Conservation (phyloP, 2,329 filamentous ascomycete genomes). For the Pseudogymnoascus sp. region DNA sequence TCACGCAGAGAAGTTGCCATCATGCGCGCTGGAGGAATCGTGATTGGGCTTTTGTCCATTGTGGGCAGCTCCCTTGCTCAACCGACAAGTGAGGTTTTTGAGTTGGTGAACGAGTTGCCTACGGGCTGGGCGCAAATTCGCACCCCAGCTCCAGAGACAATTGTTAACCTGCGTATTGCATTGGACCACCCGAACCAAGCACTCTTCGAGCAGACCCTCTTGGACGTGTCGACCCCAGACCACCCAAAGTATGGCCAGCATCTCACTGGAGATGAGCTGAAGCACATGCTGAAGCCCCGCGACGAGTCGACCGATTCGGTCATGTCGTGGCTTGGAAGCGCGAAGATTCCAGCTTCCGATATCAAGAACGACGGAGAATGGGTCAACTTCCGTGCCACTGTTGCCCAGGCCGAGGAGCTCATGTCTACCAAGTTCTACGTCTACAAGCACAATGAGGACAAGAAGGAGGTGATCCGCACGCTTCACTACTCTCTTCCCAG, state of each 20-base stretch:
- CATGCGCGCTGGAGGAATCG: slow-evolving; percentile 10
- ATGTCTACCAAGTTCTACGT: slow-evolving; percentile 25
- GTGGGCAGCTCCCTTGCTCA: slow-evolving; percentile 5
- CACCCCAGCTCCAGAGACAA: slow-evolving; percentile 17
- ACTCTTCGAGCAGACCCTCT: slow-evolving; percentile 18
- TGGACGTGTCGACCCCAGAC: slow-evolving; percentile 37
- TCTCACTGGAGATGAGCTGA: slow-evolving; percentile 36
- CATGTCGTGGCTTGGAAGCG: slow-evolving; percentile 36
- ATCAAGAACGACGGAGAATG: slow-evolving; percentile 32
- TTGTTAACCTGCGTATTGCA: slow-evolving; percentile 21
- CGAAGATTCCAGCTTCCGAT: slow-evolving; percentile 10
- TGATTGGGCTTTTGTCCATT: slow-evolving; percentile 1
- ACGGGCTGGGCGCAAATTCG: slow-evolving; percentile 21
- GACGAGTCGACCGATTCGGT: slow-evolving; percentile 32
- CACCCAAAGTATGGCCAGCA: slow-evolving; percentile 41
- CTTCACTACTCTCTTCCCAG: slow-evolving; percentile 33
- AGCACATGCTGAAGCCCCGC: slow-evolving; percentile 34
- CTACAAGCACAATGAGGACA: slow-evolving; percentile 20
- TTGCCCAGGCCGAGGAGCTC: slow-evolving; percentile 23
- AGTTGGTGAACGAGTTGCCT: slow-evolving; percentile 19
- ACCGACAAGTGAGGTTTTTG: slow-evolving; percentile 18
- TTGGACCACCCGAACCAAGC: slow-evolving; percentile 10
- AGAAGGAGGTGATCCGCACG: slow-evolving; percentile 29
- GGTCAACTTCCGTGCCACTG: slow-evolving; percentile 22
- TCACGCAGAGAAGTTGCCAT: slow-evolving; percentile 1